phyloP scores from a whole-genome alignment of 768 basidiomycete genomes.

The Termitomyces sp. region DNA sequence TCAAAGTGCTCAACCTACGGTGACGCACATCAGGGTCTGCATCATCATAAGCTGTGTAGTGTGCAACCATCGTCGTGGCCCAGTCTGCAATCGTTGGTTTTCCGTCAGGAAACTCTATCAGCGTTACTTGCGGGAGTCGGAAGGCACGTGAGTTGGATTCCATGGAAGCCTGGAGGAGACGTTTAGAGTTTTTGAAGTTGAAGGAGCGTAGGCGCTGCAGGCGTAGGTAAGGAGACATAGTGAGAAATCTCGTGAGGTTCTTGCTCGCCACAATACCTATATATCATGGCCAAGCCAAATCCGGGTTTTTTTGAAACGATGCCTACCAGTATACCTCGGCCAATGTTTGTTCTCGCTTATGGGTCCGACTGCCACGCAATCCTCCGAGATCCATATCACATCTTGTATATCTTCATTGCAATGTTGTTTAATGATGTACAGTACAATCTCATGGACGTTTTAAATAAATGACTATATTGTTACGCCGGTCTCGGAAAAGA shows the following conservation, averaged over 20 bases:
- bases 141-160: background rate
- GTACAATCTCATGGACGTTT: too few relatives aligned
- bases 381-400: background rate
- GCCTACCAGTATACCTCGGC: background rate
- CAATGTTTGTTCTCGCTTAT: background rate
- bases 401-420: background rate
- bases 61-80: conserved; percentile 7
- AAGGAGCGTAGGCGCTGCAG: conserved; percentile 11
- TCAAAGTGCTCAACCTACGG: conserved; percentile 7
- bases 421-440: background rate
- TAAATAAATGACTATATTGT: too few relatives aligned
- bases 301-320: background rate
- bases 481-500: too few relatives aligned
- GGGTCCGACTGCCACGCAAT: background rate
- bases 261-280: background rate
- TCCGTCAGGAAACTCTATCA: conserved; percentile 7
- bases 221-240: background rate
- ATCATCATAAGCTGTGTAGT: conserved; percentile 8
- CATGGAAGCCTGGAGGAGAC: conserved; percentile 5
- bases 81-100: conserved; percentile 8
- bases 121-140: conserved; percentile 1
- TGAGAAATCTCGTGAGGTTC: background rate
- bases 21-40: conserved; percentile 3
- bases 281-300: background rate
- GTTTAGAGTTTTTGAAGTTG: conserved; percentile 7